Base-by-base conservation (phyloP, 176 grass and related monocot genomes). In the Ananas comosus region DNA sequence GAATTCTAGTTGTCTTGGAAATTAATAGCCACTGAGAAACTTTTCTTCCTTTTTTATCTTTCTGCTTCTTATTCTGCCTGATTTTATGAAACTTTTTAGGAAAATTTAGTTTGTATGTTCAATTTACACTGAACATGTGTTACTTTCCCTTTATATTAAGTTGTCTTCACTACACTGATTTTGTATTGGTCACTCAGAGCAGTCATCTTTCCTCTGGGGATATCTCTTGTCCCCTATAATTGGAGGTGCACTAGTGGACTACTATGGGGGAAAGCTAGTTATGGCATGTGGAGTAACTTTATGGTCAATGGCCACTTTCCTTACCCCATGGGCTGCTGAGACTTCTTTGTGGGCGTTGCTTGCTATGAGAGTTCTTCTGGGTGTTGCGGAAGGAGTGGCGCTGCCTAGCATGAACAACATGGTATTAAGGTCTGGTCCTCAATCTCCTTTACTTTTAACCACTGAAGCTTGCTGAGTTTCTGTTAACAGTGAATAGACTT, bases 321-420 rank as follows among this genome's bases (percentile, higher is more conserved):
- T 97, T 33, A 92, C 89, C 53, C 94, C 94, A 56, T 97, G 89
- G 94, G 94, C 89, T 74, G 94, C 89, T 64, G 72, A 79, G 19
- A 80, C 79, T 25, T 92, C 94, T 71, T 77, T 97, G 16, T 79
- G 83, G 80, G 74, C 86, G 28, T 89, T 97, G 63, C 85, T 97
- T 51, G 72, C 78, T 57, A 72, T 88, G 53, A 97, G 94, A 90
- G 72, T 79, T 67, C 78, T 97, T 16, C 66, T 97, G 18, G 94
- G 89, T 76, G 78, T 88, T 25, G 94, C 94, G 21, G 93, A 97
- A 92, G 94, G 94, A 76, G 94, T 97, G 64, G 89, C 94, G 64
- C 75, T 97, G n/a, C 94, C 94, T 57, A 90, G 89, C 65, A 97
- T 97, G 94, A 97, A 97, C 80, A 97, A 97, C 64, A 86, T 97